A percentile compares a stretch with the other conserved stretches of the same genome.
Evolutionary conservation across 2,329 filamentous ascomycete genomes (phyloP).

Genomic region (Microcyclosporella mali): DNA sequence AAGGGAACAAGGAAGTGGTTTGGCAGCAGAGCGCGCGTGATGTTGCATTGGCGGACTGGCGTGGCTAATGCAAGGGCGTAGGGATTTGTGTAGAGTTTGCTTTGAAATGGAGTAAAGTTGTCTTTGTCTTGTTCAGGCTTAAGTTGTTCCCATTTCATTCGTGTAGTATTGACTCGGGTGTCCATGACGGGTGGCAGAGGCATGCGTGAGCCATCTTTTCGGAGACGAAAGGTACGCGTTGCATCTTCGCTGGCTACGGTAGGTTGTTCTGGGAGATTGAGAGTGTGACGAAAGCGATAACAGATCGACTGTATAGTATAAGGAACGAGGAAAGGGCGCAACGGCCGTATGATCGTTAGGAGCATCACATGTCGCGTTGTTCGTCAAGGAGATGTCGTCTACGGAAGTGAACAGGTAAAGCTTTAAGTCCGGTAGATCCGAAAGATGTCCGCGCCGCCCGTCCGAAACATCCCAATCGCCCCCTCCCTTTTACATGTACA

Average conservation of each 20-base stretch:
- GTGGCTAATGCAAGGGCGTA: conserved; percentile 60
- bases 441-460: too few species aligned
- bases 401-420: too few species aligned
- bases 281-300: neutral
- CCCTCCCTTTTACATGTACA: too few species aligned
- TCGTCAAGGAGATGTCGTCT: too few species aligned
- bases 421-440: too few species aligned
- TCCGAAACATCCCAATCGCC: too few species aligned
- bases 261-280: conserved; percentile 12
- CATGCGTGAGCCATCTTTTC: conserved; percentile 34
- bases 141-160: conserved; percentile 34
- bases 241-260: conserved; percentile 26
- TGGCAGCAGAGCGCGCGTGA: conserved; percentile 49
- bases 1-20: conserved; percentile 52
- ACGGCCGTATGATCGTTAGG: too few species aligned
- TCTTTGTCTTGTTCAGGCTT: conserved; percentile 39
- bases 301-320: too few species aligned
- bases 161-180: conserved; percentile 34
- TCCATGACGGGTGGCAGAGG: conserved; percentile 47
- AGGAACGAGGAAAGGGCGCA: too few species aligned
- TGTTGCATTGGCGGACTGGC: conserved; percentile 51
- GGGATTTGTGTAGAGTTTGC: conserved; percentile 54
- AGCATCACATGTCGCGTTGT: too few species aligned
- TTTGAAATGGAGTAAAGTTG: conserved; percentile 48
- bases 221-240: conserved; percentile 29